Percentiles rank a stretch among this genome's conserved stretches.
These are phyloP conservation scores for Podospora didyma DNA, from an alignment of 495 filamentous ascomycete species.

Conservation along the genomic window DNA sequence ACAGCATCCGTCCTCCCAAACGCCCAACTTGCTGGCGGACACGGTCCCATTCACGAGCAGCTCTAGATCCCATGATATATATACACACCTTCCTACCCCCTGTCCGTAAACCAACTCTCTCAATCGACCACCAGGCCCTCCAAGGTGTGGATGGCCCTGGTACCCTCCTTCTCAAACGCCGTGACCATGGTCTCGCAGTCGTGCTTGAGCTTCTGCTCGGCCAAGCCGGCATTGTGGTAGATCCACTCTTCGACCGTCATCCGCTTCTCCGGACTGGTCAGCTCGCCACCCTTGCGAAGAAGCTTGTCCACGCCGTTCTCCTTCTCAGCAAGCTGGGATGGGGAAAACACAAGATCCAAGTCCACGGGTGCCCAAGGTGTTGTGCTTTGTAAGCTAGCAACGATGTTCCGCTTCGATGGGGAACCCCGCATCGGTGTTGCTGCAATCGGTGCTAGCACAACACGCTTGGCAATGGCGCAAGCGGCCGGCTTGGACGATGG, in stretches of 20 bases:
- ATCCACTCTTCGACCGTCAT: constrained; percentile 97
- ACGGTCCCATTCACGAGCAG: too few relatives aligned
- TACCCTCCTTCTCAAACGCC: constrained; percentile 78
- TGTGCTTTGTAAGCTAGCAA: constrained; percentile 54
- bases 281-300: constrained; percentile 44
- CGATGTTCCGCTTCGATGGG: constrained; percentile 60
- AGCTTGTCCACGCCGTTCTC: constrained; percentile 39
- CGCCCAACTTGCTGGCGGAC: too few relatives aligned
- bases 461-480: constrained; percentile 28
- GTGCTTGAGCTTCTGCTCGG: constrained; percentile 68
- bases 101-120: background rate
- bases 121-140: constrained; percentile 62
- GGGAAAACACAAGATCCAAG: constrained; percentile 57
- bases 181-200: constrained; percentile 80
- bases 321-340: constrained; percentile 52
- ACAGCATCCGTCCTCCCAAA: too few relatives aligned
- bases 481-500: constrained; percentile 56
- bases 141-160: constrained; percentile 66
- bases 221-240: constrained; percentile 68
- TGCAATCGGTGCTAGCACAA: constrained; percentile 47
- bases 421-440: constrained; percentile 55
- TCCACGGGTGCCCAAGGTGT: constrained; percentile 72
- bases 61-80: too few relatives aligned
- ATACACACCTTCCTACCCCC: too few relatives aligned
- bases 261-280: constrained; percentile 74